Evolutionary conservation across 2,329 filamentous ascomycete species (phyloP).

Genomic region (Mollisia scopiformis): DNA sequence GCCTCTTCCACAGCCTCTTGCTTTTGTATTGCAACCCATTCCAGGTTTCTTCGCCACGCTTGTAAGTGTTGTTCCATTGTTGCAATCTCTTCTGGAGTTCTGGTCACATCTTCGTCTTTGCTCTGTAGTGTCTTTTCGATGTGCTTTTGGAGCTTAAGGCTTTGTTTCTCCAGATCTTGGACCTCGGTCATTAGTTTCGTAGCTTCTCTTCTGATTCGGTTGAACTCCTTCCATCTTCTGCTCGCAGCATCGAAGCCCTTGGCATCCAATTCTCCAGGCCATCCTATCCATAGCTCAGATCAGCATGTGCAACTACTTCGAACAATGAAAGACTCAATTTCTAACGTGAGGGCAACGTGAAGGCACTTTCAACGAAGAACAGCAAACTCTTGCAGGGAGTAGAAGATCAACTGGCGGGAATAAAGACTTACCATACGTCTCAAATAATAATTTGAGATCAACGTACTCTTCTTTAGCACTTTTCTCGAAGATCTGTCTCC

Average conservation of each 20-base stretch:
- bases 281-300: no score
- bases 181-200: not conserved
- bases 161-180: not conserved
- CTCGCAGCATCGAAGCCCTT: constrained; percentile 8
- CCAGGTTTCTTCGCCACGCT: not conserved
- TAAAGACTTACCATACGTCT: no score
- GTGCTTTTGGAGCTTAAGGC: not conserved
- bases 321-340: no score
- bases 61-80: constrained; percentile 3
- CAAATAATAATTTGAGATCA: constrained; percentile 9
- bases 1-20: not conserved
- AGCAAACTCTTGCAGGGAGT: no score
- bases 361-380: no score
- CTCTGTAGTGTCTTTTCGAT: not conserved
- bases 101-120: not conserved
- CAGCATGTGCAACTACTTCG: no score
- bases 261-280: constrained; percentile 11
- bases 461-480: not conserved
- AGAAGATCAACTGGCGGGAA: no score
- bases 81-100: not conserved
- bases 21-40: not conserved
- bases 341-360: no score
- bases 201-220: not conserved
- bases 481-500: constrained; percentile 4
- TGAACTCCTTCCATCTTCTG: constrained; percentile 12